A percentile compares a stretch with the other conserved stretches of the same genome.
phyloP scores from a whole-genome alignment of 2,329 filamentous ascomycete species.

The Aspergillus flavus region DNA sequence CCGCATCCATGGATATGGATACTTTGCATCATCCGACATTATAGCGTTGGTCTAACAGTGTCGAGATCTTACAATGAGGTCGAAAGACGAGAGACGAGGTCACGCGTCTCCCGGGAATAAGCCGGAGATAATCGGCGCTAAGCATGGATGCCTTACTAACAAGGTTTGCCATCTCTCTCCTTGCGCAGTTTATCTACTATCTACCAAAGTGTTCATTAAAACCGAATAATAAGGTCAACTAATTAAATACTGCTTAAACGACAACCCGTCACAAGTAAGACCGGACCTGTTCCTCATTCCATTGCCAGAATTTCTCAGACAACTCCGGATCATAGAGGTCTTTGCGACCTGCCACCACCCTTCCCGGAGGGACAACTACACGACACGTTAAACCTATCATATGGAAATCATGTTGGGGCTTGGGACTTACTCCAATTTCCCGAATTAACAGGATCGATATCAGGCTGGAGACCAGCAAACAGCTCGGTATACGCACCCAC shows the following conservation, averaged over 20 bases:
- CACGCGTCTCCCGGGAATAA: neutral
- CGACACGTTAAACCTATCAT: neutral
- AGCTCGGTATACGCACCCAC: conserved; percentile 27
- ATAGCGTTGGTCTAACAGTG: neutral
- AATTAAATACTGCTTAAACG: neutral
- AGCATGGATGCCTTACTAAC: neutral
- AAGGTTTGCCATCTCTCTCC: neutral
- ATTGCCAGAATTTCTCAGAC: conserved; percentile 8
- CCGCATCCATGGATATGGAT: neutral
- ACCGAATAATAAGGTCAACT: neutral
- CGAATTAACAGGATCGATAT: neutral
- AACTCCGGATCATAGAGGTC: conserved; percentile 4
- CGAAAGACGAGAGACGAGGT: neutral
- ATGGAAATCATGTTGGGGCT: neutral
- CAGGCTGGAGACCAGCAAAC: conserved; percentile 15
- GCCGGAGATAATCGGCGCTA: neutral
- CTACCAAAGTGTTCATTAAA: no score
- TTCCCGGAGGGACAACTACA: conserved; percentile 5
- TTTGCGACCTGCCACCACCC: neutral
- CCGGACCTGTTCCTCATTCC: conserved; percentile 12
- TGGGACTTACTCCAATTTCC: conserved; percentile 5
- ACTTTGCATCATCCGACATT: neutral
- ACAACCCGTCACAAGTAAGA: neutral
- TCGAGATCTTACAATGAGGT: neutral
- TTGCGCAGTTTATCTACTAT: no score